Base-by-base conservation (phyloP, 169 alveolate genomes). In the Toxoplasma gondii region DNA sequence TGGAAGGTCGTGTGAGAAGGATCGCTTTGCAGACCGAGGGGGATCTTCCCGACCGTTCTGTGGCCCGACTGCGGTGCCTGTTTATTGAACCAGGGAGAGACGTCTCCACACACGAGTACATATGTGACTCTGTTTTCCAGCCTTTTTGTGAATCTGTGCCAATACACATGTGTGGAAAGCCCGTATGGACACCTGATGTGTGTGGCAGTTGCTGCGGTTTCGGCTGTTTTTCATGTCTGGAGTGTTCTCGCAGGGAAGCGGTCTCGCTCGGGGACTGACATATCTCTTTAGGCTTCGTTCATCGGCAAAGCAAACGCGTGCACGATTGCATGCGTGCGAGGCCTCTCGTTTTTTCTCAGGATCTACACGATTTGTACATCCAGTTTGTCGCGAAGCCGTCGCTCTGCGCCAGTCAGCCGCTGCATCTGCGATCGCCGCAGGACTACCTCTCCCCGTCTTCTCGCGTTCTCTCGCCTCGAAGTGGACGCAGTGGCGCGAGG, bases 341-440 rank as follows among this genome's bases (percentile, higher is more conserved):
- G 17, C 7, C 43, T 69, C 45, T 12, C 1, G 39, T n/a, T 78
- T 78, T 10, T 31, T 31, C n/a, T 36, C 67, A 82, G 90, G 90
- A 82, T 24, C 29, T 82, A 29, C 90, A 82, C 38, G 90, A 82
- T 38, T 24, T 82, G 36, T 82, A 82, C 64, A 27, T 82, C 44
- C 90, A 82, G 90, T 43, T 82, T 17, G 67, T 38, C 90, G 90
- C 67, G 53, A 82, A 82, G 90, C 90, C 90, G 86, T 45, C 86
- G 19, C 45, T 44, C 4, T 24, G 53, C 29, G 19, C 10, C 12
- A 31, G 54, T 16, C 90, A 29, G 53, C 38, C 90, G 86, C 86
- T 78, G 22, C 86, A 38, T 16, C 86, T 38, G 24, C 27, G 86
- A 27, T 78, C 86, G 12, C 86, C 86, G 44, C 90, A 43, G 64